Percentiles rank a stretch among this genome's conserved stretches.
Evolutionary conservation across 352 stramenopile species (phyloP).

Genomic region (Globisporangium rhizosaccharum): DNA sequence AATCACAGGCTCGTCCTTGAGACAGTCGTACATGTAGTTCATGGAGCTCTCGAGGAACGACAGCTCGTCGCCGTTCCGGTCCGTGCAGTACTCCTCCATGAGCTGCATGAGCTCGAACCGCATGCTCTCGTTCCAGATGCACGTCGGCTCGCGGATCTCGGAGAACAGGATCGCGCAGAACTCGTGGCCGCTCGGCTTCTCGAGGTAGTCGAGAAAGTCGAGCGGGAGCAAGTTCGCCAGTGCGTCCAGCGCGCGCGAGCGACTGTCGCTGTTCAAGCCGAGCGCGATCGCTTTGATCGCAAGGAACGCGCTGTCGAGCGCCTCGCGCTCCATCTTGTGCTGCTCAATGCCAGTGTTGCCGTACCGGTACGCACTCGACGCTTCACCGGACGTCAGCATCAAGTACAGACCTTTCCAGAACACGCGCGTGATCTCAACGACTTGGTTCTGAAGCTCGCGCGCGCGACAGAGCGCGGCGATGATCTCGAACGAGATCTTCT

Average conservation of each 20-base stretch:
- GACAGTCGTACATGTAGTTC: constrained; percentile 79
- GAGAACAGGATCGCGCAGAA: constrained; percentile 68
- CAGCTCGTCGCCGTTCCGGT: constrained; percentile 42
- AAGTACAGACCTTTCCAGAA: constrained; percentile 82
- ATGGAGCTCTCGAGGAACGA: constrained; percentile 64
- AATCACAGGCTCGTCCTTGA: constrained; percentile 61
- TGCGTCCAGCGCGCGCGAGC: constrained; percentile 50
- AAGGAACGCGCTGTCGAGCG: constrained; percentile 69
- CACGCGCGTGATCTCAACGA: constrained; percentile 53
- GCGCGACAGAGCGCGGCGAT: constrained; percentile 60
- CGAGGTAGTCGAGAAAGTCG: constrained; percentile 67
- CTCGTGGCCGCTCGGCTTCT: constrained; percentile 62
- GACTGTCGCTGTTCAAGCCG: constrained; percentile 42
- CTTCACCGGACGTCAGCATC: constrained; percentile 63
- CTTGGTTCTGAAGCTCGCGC: constrained; percentile 49
- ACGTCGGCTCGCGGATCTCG: constrained; percentile 69
- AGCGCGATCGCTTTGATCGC: constrained; percentile 54
- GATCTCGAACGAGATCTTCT: constrained; percentile 74
- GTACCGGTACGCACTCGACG: constrained; percentile 31
- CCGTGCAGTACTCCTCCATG: constrained; percentile 68
- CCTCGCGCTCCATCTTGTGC: constrained; percentile 61
- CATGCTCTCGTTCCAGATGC: constrained; percentile 71
- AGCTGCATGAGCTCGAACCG: constrained; percentile 61
- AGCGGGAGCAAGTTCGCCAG: constrained; percentile 66
- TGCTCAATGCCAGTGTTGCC: constrained; percentile 24